Base-by-base conservation (phyloP, 2,329 filamentous ascomycete species). In the Sporothrix brasiliensis region DNA sequence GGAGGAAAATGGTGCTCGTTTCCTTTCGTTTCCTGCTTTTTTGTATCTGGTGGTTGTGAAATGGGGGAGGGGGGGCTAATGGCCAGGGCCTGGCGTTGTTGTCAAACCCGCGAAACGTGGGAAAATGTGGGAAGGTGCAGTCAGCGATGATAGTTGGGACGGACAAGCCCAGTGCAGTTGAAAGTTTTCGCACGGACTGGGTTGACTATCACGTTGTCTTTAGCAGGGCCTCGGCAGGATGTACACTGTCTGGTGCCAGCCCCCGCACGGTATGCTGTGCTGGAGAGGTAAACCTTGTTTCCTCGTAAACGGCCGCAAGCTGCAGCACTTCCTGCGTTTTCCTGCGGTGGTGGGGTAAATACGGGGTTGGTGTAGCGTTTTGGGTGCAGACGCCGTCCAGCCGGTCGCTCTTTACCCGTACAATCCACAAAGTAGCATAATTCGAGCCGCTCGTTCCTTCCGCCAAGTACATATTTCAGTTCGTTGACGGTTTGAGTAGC, bases 281-380 rank as follows among this genome's bases (percentile, higher is more conserved):
- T n/a, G 39, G 21, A 63, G 21, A 47, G 41, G 39, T 39, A 47
- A 19, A 63, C 39, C 58, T 63, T 61, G 56, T 61, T 63, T 63
- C 39, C 58, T 61, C 58, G 58, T 63, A 63, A 63, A 47, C 58
- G 58, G 39, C 58, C 58, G 13, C 58, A 47, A 50, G 61, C 44
- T 65, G 44, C 61, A 50, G 61, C 61, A 34, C 24, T 69, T 50
- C 34, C 60, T 61, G 39, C 27, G 60, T 49, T 49, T 49, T 39
- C 50, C 34, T 30, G 34, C 19, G 58, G 39, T 58, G 11, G 69
- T 70, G 69, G 69, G 69, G 69, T 70, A 67, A 70, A 70, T 70
- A 70, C 69, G 69, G 69, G 52, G 41, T 49, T 21, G 44, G n/a
- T 65, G 60, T 47, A 27, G 27, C 27, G 14, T 9, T 39, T 19